A percentile compares a stretch with the other conserved stretches of the same genome.
Evolutionary conservation across 495 filamentous ascomycete genomes (phyloP).

Genomic region (Lasiosphaeria ovina): DNA sequence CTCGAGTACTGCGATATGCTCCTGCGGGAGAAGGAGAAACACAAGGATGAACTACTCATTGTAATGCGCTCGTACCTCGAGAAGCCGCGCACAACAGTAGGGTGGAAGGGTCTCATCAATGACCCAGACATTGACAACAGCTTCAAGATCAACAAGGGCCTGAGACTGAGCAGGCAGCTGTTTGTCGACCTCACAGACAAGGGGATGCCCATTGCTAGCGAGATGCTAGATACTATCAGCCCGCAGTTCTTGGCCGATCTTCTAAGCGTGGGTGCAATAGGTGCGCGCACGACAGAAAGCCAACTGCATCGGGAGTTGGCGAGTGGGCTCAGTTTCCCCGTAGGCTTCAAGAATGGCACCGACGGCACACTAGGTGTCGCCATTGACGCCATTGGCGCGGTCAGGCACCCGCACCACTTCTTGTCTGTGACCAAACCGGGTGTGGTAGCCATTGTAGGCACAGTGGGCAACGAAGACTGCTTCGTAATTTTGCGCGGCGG

Average conservation of each 20-base stretch:
- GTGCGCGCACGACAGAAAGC: conserved; percentile 91
- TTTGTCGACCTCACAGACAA: conserved; percentile 92
- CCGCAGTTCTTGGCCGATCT: conserved; percentile 97
- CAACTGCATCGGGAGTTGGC: conserved; percentile 95
- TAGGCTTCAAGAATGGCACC: conserved; percentile 99
- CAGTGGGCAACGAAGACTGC: conserved; percentile 94
- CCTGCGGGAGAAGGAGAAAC: conserved; percentile 79
- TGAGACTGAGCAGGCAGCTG: conserved; percentile 81
- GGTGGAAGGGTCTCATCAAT: conserved; percentile 99
- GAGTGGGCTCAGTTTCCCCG: conserved; percentile 90
- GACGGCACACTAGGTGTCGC: conserved; percentile 88
- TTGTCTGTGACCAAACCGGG: conserved; percentile 97
- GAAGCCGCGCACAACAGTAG: conserved; percentile 97
- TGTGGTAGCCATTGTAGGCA: conserved; percentile 93
- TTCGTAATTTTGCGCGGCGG: conserved; percentile 96
- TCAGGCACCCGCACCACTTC: conserved; percentile 94
- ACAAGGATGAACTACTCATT: conserved; percentile 84
- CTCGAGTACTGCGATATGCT: conserved; percentile 91
- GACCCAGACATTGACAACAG: conserved; percentile 98
- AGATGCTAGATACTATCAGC: conserved; percentile 98
- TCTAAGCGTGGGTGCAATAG: conserved; percentile 87
- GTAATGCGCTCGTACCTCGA: conserved; percentile 99
- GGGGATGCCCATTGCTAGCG: conserved; percentile 97
- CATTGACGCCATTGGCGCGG: conserved; percentile 94
- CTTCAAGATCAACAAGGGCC: conserved; percentile 98